Evolutionary conservation across 176 grass and related monocot genomes (phyloP), one percentile per base, ranked within the genome.

Genomic region (Oryza meridionalis): DNA sequence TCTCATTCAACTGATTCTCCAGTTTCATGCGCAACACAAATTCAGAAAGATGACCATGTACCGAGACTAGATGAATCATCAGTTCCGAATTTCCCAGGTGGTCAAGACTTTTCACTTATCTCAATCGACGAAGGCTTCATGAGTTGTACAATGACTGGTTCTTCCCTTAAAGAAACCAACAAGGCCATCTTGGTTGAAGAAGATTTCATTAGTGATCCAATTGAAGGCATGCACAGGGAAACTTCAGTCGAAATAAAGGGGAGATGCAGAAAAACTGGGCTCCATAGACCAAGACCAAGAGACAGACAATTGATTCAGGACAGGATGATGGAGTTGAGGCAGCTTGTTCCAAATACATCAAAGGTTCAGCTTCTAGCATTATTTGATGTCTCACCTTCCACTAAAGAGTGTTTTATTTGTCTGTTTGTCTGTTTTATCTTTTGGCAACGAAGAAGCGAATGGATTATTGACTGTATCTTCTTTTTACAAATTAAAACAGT

Each of bases 221-320:
- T 61, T 78, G 61, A 85, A 82, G 51, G 69, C 70, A 11, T 26
- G 5, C 62, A 22, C 6, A 25, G 53, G 65, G 24, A 43, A 89
- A 89, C 78, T 85, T 90, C 76, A 61, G 61, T 76, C 38, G 77
- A 78, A 55, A 86, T 72, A 33, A 90, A 91, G 77, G 88, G 81
- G 68, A 68, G 62, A 80, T 19, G 64, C 69, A 70, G 67, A 82
- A 92, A 73, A 46, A 68, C 21, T 24, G 88, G 87, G 50, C 65
- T 85, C 64, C 63, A 87, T 50, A 94, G 62, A 74, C 40, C 58
- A 69, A 92, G 90, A 73, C 94, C 94, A 27, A 97, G 92, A 84
- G 90, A 94, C 81, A 94, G 92, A 47, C 92, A 92, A 72, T 46
- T 97, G 67, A 92, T 97, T 40, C 92, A 97, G 84, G 89, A 94